These are phyloP conservation scores for Kodamaea anthophila DNA, from an alignment of 1,139 yeast species.

Conservation along the genomic window DNA sequence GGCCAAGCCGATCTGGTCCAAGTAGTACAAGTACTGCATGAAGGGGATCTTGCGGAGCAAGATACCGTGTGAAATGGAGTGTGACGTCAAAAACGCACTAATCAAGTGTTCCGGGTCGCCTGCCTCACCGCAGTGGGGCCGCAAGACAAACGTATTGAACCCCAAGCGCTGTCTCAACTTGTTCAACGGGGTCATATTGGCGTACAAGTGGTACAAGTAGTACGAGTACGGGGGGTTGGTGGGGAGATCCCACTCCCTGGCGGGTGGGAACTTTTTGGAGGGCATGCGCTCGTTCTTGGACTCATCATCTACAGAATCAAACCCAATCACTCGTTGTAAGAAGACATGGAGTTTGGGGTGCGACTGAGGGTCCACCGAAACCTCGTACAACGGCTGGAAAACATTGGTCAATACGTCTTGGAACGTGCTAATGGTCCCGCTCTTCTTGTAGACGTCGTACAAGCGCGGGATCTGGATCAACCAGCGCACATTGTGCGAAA, in stretches of 20 bases:
- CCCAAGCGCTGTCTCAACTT: constrained; percentile 70
- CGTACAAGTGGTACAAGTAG: constrained; percentile 80
- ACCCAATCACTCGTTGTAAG: constrained; percentile 90
- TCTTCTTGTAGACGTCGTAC: constrained; percentile 80
- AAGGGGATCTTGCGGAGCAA: constrained; percentile 87
- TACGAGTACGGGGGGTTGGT: constrained; percentile 97
- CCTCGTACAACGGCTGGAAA: constrained; percentile 90
- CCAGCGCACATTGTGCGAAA: constrained; percentile 96
- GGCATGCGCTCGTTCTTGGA: constrained; percentile 83
- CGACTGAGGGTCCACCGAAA: constrained; percentile 70
- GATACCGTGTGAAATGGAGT: constrained; percentile 94
- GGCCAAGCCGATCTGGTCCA: constrained; percentile 96
- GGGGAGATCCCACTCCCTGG: constrained; percentile 69
- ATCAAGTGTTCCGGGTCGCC: constrained; percentile 98
- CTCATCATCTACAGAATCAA: constrained; percentile 98
- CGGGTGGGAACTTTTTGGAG: constrained; percentile 69
- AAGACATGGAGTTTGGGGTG: constrained; percentile 88
- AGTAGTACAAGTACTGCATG: constrained; percentile 84
- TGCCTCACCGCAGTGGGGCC: constrained; percentile 99
- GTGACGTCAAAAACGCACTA: constrained; percentile 82
- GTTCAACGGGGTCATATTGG: constrained; percentile 81
- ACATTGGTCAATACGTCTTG: constrained; percentile 72
- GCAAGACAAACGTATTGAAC: constrained; percentile 79
- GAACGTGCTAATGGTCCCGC: constrained; percentile 64
- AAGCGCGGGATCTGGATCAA: constrained; percentile 90